Conservation (phyloP, 768 basidiomycete species). For the Sporobolomyces phaffii region DNA sequence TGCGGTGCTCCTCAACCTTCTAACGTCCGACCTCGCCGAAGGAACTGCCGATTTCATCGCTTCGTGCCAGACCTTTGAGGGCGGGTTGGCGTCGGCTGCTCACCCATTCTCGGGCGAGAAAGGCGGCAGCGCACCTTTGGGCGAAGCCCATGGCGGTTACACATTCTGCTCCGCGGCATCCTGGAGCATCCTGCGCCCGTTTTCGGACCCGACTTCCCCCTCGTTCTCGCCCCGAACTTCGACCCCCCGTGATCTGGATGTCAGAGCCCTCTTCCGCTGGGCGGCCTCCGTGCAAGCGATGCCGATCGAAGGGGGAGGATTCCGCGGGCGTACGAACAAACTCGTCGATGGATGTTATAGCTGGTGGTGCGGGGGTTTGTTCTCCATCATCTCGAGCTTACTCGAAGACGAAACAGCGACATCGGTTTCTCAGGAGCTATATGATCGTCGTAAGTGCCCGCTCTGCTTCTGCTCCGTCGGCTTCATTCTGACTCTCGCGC, state of each 20-base stretch:
- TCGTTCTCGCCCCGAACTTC: slow-evolving; percentile 12
- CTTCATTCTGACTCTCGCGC: background rate
- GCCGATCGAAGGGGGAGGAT: slow-evolving; percentile 80
- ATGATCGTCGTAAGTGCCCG: slow-evolving; percentile 41
- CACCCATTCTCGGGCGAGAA: slow-evolving; percentile 57
- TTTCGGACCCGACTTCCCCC: slow-evolving; percentile 40
- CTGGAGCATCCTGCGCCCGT: slow-evolving; percentile 69
- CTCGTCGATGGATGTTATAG: slow-evolving; percentile 98
- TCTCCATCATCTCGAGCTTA: slow-evolving; percentile 57
- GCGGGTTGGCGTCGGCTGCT: slow-evolving; percentile 78
- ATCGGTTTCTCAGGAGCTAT: slow-evolving; percentile 41
- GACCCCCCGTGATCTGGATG: slow-evolving; percentile 50
- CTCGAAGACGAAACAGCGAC: slow-evolving; percentile 43
- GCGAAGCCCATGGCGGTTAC: slow-evolving; percentile 97
- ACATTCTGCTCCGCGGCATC: slow-evolving; percentile 86
- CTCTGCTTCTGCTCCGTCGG: background rate
- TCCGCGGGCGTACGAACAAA: slow-evolving; percentile 89
- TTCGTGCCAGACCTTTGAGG: slow-evolving; percentile 92
- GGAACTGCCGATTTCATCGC: slow-evolving; percentile 73
- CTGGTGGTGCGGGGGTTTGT: slow-evolving; percentile 97
- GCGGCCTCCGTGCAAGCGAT: slow-evolving; percentile 75
- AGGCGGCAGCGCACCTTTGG: slow-evolving; percentile 61
- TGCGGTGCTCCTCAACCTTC: slow-evolving; percentile 72
- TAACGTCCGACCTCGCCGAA: slow-evolving; percentile 78
- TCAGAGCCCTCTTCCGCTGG: slow-evolving; percentile 66